Evolutionary conservation across 352 stramenopile species (phyloP), one percentile per base, ranked within the genome.

Genomic region (Globisporangium canariense): DNA sequence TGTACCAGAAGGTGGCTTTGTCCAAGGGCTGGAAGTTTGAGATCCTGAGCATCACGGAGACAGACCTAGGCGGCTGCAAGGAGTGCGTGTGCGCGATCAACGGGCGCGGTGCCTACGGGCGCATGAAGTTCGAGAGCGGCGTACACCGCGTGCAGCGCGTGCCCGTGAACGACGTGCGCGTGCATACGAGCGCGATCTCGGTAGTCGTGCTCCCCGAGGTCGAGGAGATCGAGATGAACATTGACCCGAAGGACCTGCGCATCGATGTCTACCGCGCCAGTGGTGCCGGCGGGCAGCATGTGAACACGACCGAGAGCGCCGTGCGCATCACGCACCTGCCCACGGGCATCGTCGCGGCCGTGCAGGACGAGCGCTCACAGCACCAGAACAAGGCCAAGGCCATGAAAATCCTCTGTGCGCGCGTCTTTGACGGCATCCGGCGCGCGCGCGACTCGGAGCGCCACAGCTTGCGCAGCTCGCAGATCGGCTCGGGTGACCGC

Each of bases 261-360:
- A 97, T 99, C 63, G 93, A 97, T 53, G 98, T 98, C n/a, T 99
- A 98, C 77, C 84, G 97, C 28, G 96, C 93, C 25, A 98, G 96
- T 60, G 97, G 97, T 49, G 95, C 96, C 46, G 97, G 97, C 47
- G 97, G 96, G 0, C 97, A 99, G 82, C 98, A 99, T 75, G 97
- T 99, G n/a, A 99, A 99, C 86, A 99, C 98, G 62, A 99, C 96
- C 8, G 97, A 99, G 70, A 98, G 93, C 53, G 97, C 95, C 10
- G 96, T 99, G 43, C 94, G 98, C 60, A 87, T 99, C 60, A 93
- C 97, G 18, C 97, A 99, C 70, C 91, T 99, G 65, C 97, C 97
- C 14, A 99, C 97, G 45, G 97, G 96, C 22, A 98, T 89, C 61
- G 74, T 88, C 46, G 82, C 79, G 7, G 78, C 82, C n/a, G 75